phyloP scores from a whole-genome alignment of 768 basidiomycete species.

The Cyclocybe cylindracea region DNA sequence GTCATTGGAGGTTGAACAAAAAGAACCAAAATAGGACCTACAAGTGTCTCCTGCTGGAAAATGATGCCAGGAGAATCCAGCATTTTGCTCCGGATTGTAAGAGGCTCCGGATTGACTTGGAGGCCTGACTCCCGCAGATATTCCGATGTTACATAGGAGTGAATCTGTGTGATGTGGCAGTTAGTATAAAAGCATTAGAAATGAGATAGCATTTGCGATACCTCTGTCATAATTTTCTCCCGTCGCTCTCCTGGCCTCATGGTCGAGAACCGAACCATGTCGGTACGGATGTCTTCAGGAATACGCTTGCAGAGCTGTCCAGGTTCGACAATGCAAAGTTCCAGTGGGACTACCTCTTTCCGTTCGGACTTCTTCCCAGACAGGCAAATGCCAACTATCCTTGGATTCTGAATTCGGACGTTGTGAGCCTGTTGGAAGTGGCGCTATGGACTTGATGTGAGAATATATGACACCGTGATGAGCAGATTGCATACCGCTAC shows the following conservation, averaged over 20 bases:
- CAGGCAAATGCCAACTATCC: slow-evolving; percentile 38
- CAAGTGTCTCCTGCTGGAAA: slow-evolving; percentile 11
- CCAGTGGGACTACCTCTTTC: slow-evolving; percentile 47
- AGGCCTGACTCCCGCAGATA: slow-evolving; percentile 43
- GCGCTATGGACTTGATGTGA: slow-evolving; percentile 30
- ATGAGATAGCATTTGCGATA: neutral
- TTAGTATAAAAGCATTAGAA: neutral
- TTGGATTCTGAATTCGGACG: slow-evolving; percentile 31
- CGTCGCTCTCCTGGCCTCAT: slow-evolving; percentile 45
- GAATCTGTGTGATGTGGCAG: slow-evolving; percentile 7
- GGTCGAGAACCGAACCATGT: slow-evolving; percentile 50
- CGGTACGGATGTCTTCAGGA: slow-evolving; percentile 32
- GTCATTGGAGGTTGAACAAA: neutral
- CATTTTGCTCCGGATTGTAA: slow-evolving; percentile 23
- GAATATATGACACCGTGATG: neutral
- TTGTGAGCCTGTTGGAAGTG: slow-evolving; percentile 39
- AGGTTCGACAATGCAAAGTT: slow-evolving; percentile 44
- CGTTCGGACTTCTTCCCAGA: slow-evolving; percentile 21
- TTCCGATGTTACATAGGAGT: slow-evolving; percentile 23
- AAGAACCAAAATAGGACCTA: neutral
- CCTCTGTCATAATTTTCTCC: slow-evolving; percentile 35
- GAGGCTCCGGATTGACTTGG: slow-evolving; percentile 25
- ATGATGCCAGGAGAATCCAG: slow-evolving; percentile 15
- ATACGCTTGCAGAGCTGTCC: slow-evolving; percentile 53
- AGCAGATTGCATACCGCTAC: slow-evolving; percentile 35